A percentile compares a stretch with the other conserved stretches of the same genome.
Evolutionary conservation across 202 grass and related monocot species (phyloP).

Genomic region (Digitaria exilis): DNA sequence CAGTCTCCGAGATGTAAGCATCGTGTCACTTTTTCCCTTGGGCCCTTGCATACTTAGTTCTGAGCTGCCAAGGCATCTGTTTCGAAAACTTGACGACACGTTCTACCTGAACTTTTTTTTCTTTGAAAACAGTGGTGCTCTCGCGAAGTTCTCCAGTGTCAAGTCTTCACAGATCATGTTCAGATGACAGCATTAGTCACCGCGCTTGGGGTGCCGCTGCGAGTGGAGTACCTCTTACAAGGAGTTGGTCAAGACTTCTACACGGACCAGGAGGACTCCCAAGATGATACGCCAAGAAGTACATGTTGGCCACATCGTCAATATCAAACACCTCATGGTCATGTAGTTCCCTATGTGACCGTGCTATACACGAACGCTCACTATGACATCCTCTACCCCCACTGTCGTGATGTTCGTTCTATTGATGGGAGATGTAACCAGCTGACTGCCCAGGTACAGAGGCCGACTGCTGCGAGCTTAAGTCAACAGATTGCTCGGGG

Average conservation of each 20-base stretch:
- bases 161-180: slow-evolving; percentile 10
- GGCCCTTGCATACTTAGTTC: slow-evolving; percentile 8
- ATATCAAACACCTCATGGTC: background rate
- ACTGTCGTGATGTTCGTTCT: background rate
- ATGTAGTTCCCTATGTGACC: slow-evolving; percentile 28
- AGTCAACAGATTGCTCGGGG: background rate
- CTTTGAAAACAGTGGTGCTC: slow-evolving; percentile 46
- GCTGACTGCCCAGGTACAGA: background rate
- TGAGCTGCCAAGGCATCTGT: slow-evolving; percentile 10
- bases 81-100: background rate
- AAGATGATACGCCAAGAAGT: background rate
- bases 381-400: slow-evolving; percentile 45
- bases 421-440: background rate
- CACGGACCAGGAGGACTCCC: background rate
- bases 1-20: slow-evolving; percentile 30
- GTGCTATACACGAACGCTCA: slow-evolving; percentile 33
- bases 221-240: slow-evolving; percentile 25
- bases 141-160: background rate
- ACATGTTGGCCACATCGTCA: slow-evolving; percentile 2
- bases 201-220: slow-evolving; percentile 28
- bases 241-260: slow-evolving; percentile 24
- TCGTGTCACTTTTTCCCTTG: slow-evolving; percentile 4
- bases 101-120: background rate
- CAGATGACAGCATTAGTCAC: slow-evolving; percentile 25
- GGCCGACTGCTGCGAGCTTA: background rate